Percentiles rank a stretch among this genome's conserved stretches.
Evolutionary conservation across 257 asterid genomes (phyloP).

Genomic region (Linderniella brevidens): DNA sequence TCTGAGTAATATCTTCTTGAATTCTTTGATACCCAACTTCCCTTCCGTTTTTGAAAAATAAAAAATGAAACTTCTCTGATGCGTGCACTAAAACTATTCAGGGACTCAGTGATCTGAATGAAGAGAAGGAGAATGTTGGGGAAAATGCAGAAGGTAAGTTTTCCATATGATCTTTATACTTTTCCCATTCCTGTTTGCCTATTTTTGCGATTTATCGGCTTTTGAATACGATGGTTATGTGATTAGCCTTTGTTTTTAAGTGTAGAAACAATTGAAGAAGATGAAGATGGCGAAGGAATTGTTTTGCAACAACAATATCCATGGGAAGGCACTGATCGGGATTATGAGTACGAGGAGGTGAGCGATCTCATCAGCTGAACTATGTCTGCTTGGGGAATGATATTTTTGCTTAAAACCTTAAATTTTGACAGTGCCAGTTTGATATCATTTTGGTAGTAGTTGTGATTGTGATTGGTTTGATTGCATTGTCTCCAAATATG

Average conservation of each 20-base stretch:
- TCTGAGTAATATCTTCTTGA: background rate
- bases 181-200: background rate
- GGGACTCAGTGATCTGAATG: constrained; percentile 52
- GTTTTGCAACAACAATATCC: constrained; percentile 22
- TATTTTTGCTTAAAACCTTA: no score
- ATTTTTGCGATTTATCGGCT: background rate
- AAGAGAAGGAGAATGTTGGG: constrained; percentile 44
- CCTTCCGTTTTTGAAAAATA: no score
- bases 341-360: constrained; percentile 1
- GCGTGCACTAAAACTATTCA: constrained; percentile 12
- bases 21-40: no score
- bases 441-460: no score
- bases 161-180: constrained; percentile 3
- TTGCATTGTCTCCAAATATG: background rate
- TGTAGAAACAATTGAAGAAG: constrained; percentile 47
- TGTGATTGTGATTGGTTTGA: no score
- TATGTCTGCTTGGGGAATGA: background rate
- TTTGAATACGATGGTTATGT: no score
- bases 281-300: constrained; percentile 70
- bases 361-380: background rate
- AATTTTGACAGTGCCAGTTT: no score
- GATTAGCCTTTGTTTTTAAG: no score
- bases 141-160: constrained; percentile 54
- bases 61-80: no score
- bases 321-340: constrained; percentile 1